Evolutionary conservation across 495 filamentous ascomycete species (phyloP), one percentile per base, ranked within the genome.

Genomic region (Aspergillus conjunctus): DNA sequence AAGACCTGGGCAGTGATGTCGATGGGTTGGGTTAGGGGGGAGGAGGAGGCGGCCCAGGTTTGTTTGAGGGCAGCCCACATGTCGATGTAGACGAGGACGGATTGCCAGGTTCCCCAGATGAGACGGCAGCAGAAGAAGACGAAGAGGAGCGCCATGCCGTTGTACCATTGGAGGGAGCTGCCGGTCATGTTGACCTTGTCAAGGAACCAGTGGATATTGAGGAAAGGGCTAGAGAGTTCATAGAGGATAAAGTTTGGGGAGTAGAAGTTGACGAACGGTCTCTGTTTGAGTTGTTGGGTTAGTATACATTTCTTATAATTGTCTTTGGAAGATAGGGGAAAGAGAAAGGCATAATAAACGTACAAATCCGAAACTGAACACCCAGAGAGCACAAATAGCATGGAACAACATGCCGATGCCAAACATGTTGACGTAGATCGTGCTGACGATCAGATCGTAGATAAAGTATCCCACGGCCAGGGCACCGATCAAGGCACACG

Each of bases 181-280:
- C 94, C 94, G 21, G 95, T 99, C 83, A 96, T 88, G 72, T 90
- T 86, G 67, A 97, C 81, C 78, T 99, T 99, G 79, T 99, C 94
- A 70, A 89, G 93, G 83, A 99, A 98, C 94, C 94, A 99, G 82
- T 99, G 94, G 76, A 98, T 90, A 73, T 96, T 95, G 68, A 95
- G 87, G 79, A 96, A 93, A 14, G 92, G 92, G 65, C 86, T 89
- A 55, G 91, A 97, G 57, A 99, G 89, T 79, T 99, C 94, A 82
- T 96, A 99, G 66, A 99, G 91, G 68, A 99, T 91, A 79, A 99
- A 98, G 54, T 86, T 85, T 17, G 87, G 83, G 55, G 86, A 91
- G 75, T 97, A 98, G 80, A 87, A 97, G 78, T 97, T 97, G 63
- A 97, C 78, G 70, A 96, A 96, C 0, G 94, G 94, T 62, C 91